These are phyloP conservation scores for Chlamydomonas sp. DNA, from an alignment of 139 green algal genomes.

Conservation along the genomic window DNA sequence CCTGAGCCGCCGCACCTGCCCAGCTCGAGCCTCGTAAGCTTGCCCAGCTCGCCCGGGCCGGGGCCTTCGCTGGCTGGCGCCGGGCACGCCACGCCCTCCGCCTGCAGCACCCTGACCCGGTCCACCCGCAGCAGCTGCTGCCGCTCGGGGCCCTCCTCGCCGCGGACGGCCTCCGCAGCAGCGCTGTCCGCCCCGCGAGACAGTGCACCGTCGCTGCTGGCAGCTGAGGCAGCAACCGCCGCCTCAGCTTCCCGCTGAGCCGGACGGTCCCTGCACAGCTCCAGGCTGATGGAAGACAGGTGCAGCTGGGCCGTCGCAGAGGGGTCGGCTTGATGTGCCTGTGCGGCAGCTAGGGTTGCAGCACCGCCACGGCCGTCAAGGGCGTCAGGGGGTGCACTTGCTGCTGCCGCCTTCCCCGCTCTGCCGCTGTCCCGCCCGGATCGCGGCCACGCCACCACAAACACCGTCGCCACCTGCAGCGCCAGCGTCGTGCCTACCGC, in stretches of 20 bases:
- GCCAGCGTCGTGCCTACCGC: background rate
- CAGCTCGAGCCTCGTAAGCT: too few relatives aligned
- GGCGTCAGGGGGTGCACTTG: background rate
- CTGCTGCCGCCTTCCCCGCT: background rate
- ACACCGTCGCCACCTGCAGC: background rate
- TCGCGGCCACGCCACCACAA: background rate
- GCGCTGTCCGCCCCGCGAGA: background rate
- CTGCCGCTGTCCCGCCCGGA: too few relatives aligned
- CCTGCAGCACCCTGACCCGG: background rate
- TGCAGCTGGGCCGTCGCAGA: too few relatives aligned
- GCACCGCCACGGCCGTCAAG: background rate
- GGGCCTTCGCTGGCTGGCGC: background rate
- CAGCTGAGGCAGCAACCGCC: background rate
- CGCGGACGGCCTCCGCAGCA: background rate
- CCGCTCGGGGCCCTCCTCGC: background rate
- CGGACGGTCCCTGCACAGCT: too few relatives aligned
- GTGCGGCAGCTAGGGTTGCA: too few relatives aligned
- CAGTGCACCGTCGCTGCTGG: background rate
- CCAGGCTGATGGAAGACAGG: too few relatives aligned
- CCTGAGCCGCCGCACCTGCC: too few relatives aligned
- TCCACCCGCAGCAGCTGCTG: conserved; percentile 11
- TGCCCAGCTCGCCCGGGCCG: too few relatives aligned
- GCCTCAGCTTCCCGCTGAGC: too few relatives aligned
- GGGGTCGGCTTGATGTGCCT: too few relatives aligned
- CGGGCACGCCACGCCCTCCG: too few relatives aligned